These are phyloP conservation scores for Epichloe uncinata DNA, from an alignment of 2,329 filamentous ascomycete genomes.

Conservation along the genomic window DNA sequence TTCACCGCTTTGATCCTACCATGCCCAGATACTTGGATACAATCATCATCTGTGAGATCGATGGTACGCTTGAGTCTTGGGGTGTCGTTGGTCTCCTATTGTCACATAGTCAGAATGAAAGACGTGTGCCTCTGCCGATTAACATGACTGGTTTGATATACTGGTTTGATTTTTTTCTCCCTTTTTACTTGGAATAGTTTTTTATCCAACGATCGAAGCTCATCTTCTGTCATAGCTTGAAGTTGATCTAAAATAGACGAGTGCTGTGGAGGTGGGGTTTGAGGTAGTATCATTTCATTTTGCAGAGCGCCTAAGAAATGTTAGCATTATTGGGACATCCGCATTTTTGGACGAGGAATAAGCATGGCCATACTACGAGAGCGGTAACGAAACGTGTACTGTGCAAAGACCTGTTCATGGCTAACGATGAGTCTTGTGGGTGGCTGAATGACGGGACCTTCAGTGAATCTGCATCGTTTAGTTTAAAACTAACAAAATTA, in stretches of 20 bases:
- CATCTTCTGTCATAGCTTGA: constrained; percentile 5
- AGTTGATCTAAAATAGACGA: constrained; percentile 1
- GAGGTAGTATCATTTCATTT: constrained; percentile 12
- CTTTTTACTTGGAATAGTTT: constrained; percentile 8
- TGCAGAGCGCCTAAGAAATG: constrained; percentile 10
- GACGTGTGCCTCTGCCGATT: background rate
- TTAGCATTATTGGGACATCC: background rate
- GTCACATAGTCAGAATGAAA: background rate
- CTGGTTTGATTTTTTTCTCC: background rate
- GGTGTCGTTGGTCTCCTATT: background rate
- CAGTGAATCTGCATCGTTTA: background rate
- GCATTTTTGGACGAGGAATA: background rate
- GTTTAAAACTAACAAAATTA: background rate
- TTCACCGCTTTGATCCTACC: background rate
- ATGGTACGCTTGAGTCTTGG: constrained; percentile 1
- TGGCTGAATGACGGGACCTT: background rate
- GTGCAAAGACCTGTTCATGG: background rate
- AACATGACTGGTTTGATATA: background rate
- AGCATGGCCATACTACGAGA: constrained; percentile 9
- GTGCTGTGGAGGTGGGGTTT: constrained; percentile 2
- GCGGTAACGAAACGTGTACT: constrained; percentile 11
- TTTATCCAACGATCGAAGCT: constrained; percentile 11
- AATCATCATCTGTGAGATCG: constrained; percentile 6
- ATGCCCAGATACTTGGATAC: background rate
- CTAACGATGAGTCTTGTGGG: rapidly evolving